phyloP scores from a whole-genome alignment of 179 eudicot genomes.

The Drosera spatulata region DNA sequence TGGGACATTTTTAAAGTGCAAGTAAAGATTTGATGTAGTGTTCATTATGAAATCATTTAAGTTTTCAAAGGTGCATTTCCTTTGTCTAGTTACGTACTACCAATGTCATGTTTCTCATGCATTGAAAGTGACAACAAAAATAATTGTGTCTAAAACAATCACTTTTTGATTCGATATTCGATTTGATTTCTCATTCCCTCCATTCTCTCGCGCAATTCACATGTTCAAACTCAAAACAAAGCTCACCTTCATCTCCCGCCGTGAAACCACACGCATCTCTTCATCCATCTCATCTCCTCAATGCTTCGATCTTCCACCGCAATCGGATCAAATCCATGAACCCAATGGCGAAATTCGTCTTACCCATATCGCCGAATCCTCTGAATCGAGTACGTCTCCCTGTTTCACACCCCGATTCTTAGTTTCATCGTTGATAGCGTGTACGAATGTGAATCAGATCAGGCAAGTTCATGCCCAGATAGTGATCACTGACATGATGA shows the following conservation, averaged over 20 bases:
- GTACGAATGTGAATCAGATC: slow-evolving; percentile 21
- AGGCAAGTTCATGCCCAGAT: slow-evolving; percentile 27
- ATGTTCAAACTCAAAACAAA: slow-evolving; percentile 11
- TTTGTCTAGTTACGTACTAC: too few relatives aligned
- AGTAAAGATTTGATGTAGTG: too few relatives aligned
- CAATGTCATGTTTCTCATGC: too few relatives aligned
- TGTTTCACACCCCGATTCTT: slow-evolving; percentile 15
- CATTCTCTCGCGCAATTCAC: background rate
- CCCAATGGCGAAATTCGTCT: background rate
- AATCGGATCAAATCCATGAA: slow-evolving; percentile 2
- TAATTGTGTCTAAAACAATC: too few relatives aligned
- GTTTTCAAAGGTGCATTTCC: too few relatives aligned
- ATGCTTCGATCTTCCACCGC: slow-evolving; percentile 3
- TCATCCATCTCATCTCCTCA: slow-evolving; percentile 6
- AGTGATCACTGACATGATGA: slow-evolving; percentile 24
- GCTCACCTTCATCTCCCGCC: background rate
- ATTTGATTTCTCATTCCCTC: too few relatives aligned
- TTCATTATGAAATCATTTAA: too few relatives aligned
- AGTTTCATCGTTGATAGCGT: slow-evolving; percentile 21
- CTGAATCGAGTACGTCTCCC: slow-evolving; percentile 3
- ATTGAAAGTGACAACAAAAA: too few relatives aligned
- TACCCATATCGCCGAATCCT: slow-evolving; percentile 8
- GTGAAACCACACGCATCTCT: slow-evolving; percentile 3
- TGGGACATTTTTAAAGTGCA: too few relatives aligned
- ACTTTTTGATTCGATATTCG: too few relatives aligned